Percentiles rank a stretch among this genome's conserved stretches.
Evolutionary conservation across 2,329 filamentous ascomycete species (phyloP).

Genomic region (Macrophomina tecta): DNA sequence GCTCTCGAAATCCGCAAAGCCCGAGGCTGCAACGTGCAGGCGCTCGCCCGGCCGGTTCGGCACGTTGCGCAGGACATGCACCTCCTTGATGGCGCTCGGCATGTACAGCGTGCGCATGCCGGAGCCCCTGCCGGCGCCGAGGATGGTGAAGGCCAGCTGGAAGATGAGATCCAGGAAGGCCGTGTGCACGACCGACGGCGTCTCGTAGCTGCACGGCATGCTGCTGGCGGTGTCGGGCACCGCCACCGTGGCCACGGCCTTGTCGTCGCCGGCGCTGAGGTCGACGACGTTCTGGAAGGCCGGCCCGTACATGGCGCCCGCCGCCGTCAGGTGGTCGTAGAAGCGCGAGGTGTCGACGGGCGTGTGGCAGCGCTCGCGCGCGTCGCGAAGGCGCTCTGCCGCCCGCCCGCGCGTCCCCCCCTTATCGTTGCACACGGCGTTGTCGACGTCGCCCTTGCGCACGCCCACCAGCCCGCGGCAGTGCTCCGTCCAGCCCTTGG

Average conservation of each 20-base stretch:
- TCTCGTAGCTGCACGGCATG: conserved; percentile 24
- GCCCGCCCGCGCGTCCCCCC: background rate
- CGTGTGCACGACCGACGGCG: conserved; percentile 23
- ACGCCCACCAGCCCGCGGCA: conserved; percentile 25
- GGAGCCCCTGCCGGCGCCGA: conserved; percentile 11
- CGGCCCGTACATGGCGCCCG: conserved; percentile 25
- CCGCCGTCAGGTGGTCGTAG: conserved; percentile 2
- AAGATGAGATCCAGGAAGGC: conserved; percentile 25
- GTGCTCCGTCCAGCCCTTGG: conserved; percentile 26
- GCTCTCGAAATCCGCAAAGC: background rate
- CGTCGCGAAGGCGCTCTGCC: background rate
- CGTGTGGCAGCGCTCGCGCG: background rate
- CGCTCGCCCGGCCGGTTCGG: conserved; percentile 8
- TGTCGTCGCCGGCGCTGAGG: background rate
- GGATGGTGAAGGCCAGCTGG: conserved; percentile 25
- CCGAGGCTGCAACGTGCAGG: conserved; percentile 4
- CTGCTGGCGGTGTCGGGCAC: conserved; percentile 18
- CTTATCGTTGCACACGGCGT: background rate
- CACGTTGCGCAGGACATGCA: background rate
- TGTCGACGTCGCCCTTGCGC: conserved; percentile 3
- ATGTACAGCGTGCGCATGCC: conserved; percentile 25
- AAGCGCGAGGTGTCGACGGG: conserved; percentile 2
- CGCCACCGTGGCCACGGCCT: background rate
- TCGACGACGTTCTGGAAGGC: conserved; percentile 20
- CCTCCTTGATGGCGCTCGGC: conserved; percentile 13